Percentiles rank a stretch among this genome's conserved stretches.
phyloP scores from a whole-genome alignment of 2,329 filamentous ascomycete species.

The Cordyceps farinosa region DNA sequence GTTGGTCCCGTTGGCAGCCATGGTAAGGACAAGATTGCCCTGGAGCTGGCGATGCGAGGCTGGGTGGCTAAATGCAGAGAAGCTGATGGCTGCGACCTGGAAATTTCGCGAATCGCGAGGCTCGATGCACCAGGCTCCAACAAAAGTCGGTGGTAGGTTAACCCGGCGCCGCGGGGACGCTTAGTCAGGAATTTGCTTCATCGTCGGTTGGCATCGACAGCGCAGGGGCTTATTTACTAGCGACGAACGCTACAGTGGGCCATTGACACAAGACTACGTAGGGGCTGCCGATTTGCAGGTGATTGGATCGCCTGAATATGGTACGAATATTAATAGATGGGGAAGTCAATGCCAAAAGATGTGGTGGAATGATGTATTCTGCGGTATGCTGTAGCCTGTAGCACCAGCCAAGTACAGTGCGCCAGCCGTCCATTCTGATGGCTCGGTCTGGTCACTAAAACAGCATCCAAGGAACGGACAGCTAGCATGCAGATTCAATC shows the following conservation, averaged over 20 bases:
- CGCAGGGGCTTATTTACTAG: neutral
- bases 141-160: slow-evolving; percentile 7
- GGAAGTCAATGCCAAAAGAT: neutral
- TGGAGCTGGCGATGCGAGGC: neutral
- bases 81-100: neutral
- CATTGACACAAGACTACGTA: neutral
- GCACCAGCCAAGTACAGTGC: too few species aligned
- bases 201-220: neutral
- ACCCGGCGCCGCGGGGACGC: neutral
- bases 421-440: too few species aligned
- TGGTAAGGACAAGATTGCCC: slow-evolving; percentile 23
- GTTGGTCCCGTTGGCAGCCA: slow-evolving; percentile 44
- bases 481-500: neutral
- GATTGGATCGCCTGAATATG: neutral
- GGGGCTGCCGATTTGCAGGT: neutral
- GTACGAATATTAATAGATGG: neutral
- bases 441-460: neutral
- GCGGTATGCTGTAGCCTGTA: too few species aligned
- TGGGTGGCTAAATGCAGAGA: neutral
- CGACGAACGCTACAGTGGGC: slow-evolving; percentile 1
- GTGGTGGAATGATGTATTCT: neutral
- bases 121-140: neutral
- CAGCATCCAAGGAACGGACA: neutral
- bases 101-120: slow-evolving; percentile 15
- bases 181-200: neutral